Evolutionary conservation across 202 grass and related monocot genomes (phyloP).

Genomic region (Dendrocalamus latiflorus): DNA sequence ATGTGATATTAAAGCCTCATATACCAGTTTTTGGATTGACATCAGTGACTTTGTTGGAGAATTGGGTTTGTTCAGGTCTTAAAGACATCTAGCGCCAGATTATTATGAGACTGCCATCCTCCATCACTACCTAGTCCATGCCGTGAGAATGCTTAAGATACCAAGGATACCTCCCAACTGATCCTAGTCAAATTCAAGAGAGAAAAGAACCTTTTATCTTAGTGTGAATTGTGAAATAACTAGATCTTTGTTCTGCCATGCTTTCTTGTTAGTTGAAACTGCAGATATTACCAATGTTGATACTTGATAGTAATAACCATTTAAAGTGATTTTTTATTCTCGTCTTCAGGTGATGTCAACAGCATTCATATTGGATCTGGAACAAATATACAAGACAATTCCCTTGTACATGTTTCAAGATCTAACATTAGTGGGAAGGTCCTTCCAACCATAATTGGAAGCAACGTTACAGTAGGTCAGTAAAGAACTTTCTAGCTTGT

Average conservation of each 20-base stretch:
- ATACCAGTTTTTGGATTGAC: neutral
- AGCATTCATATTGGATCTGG: conserved; percentile 82
- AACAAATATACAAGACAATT: conserved; percentile 96
- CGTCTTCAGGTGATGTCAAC: conserved; percentile 82
- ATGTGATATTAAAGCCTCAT: neutral
- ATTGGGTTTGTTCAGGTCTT: neutral
- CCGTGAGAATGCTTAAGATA: neutral
- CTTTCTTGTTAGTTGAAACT: neutral
- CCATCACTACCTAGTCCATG: neutral
- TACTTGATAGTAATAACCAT: neutral
- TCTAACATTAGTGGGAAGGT: conserved; percentile 70
- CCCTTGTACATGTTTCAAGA: conserved; percentile 85
- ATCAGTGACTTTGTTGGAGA: neutral
- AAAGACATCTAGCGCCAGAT: neutral
- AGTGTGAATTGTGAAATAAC: neutral
- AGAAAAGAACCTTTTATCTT: neutral
- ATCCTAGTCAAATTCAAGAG: neutral
- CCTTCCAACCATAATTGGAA: conserved; percentile 82
- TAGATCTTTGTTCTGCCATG: neutral
- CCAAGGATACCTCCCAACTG: neutral
- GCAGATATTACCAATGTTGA: neutral
- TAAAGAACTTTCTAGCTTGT: conserved; percentile 18
- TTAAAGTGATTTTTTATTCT: conserved; percentile 22
- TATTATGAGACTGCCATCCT: neutral
- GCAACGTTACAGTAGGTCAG: conserved; percentile 81